Conservation (phyloP, 441 rosid genomes). For the Cnidoscolus chayamansa region DNA sequence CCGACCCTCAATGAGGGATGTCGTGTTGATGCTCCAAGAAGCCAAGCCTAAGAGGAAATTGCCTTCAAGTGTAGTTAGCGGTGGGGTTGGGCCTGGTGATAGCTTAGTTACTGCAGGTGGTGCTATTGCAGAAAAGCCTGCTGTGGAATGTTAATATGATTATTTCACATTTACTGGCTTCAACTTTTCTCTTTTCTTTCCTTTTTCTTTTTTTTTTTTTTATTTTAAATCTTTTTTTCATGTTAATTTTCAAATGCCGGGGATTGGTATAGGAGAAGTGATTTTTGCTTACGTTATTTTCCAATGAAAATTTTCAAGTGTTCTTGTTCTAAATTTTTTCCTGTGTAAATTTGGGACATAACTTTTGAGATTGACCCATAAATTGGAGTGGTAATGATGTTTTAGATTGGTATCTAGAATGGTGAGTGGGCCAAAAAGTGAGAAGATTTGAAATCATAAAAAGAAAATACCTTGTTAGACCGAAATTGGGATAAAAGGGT, state of each 20-base stretch:
- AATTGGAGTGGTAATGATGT: not conserved
- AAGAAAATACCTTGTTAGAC: slow-evolving; percentile 4
- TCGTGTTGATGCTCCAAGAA: slow-evolving; percentile 80
- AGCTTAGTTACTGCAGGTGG: slow-evolving; percentile 21
- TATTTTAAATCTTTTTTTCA: slow-evolving; percentile 2
- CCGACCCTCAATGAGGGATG: slow-evolving; percentile 96
- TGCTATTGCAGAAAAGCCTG: slow-evolving; percentile 43
- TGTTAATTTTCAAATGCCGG: slow-evolving; percentile 31
- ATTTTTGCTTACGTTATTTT: slow-evolving; percentile 24
- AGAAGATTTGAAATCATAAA: slow-evolving; percentile 17
- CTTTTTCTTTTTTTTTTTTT: not conserved
- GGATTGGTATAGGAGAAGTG: slow-evolving; percentile 62
- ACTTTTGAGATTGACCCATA: not conserved
- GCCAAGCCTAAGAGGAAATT: slow-evolving; percentile 81
- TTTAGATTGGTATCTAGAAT: not conserved
- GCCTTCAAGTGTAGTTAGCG: slow-evolving; percentile 28
- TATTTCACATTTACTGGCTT: slow-evolving; percentile 26
- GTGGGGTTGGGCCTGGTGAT: slow-evolving; percentile 28
- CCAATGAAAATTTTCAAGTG: slow-evolving; percentile 34
- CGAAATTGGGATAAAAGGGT: not conserved
- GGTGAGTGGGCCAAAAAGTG: slow-evolving; percentile 9
- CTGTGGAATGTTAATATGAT: slow-evolving; percentile 54
- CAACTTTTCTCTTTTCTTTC: slow-evolving; percentile 15
- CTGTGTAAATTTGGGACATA: not conserved
- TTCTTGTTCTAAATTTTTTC: slow-evolving; percentile 22